phyloP scores from a whole-genome alignment of 2,329 filamentous ascomycete genomes.

The Curvularia hawaiiensis region DNA sequence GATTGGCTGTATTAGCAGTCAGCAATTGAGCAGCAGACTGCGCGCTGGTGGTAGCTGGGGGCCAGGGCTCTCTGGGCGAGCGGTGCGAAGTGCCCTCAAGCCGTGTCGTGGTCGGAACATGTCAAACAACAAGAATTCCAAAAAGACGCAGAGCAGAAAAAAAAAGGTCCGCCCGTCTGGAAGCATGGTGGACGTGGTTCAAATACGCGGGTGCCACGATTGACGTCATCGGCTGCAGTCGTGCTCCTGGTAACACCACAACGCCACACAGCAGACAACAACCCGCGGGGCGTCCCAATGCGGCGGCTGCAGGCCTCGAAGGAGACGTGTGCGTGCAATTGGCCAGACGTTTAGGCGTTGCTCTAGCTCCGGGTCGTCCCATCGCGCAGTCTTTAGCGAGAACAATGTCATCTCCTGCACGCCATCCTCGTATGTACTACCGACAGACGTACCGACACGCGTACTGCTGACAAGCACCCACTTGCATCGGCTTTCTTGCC shows the following conservation, averaged over 20 bases:
- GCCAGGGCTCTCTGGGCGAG: background rate
- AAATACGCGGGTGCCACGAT: constrained; percentile 4
- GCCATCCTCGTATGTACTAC: background rate
- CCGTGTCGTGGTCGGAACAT: background rate
- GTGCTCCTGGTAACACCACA: background rate
- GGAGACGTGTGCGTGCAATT: background rate
- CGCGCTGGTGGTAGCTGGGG: background rate
- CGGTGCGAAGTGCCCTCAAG: background rate
- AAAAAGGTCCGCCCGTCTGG: background rate
- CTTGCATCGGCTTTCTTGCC: background rate
- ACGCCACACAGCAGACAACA: background rate
- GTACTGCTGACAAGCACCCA: background rate
- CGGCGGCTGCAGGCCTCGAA: no score
- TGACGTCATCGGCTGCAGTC: constrained; percentile 1
- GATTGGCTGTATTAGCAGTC: background rate
- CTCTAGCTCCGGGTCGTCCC: constrained; percentile 2
- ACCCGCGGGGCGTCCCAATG: no score
- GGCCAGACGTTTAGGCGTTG: background rate
- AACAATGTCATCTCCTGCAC: background rate
- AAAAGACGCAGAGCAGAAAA: background rate
- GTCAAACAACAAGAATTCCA: no score
- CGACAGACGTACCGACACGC: background rate
- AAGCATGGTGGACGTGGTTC: constrained; percentile 1
- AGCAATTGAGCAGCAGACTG: background rate
- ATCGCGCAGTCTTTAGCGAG: background rate